phyloP scores from a whole-genome alignment of 176 grass and related monocot species.

The Saccharum spontaneum region DNA sequence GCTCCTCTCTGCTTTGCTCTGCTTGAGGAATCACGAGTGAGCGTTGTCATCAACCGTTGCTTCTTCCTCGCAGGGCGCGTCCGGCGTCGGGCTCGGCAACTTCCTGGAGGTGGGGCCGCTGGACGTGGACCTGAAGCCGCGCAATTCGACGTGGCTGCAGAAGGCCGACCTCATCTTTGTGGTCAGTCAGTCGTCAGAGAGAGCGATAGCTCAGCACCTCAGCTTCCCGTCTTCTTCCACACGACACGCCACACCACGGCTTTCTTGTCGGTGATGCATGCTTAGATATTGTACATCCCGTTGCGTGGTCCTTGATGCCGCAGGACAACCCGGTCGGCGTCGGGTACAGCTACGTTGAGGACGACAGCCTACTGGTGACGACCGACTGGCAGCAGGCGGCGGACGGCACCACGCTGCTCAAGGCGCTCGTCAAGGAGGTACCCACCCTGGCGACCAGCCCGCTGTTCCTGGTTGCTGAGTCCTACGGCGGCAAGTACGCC shows the following conservation, averaged over 20 bases:
- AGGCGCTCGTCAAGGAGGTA: constrained; percentile 45
- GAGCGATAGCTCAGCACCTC: not conserved
- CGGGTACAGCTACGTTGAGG: constrained; percentile 84
- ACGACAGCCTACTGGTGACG: constrained; percentile 54
- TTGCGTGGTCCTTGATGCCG: too few relatives aligned
- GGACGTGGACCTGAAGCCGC: constrained; percentile 52
- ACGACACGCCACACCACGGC: too few relatives aligned
- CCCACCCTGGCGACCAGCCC: constrained; percentile 50
- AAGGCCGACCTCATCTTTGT: constrained; percentile 86
- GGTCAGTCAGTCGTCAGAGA: constrained; percentile 30
- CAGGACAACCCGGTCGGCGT: constrained; percentile 93
- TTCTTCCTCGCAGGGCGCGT: constrained; percentile 36
- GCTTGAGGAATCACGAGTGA: not conserved
- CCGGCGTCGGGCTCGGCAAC: constrained; percentile 65
- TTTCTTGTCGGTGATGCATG: not conserved
- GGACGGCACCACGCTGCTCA: constrained; percentile 56
- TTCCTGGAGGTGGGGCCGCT: constrained; percentile 80
- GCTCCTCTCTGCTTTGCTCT: not conserved
- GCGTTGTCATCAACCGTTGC: not conserved
- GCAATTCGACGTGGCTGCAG: constrained; percentile 77
- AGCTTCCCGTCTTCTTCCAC: not conserved
- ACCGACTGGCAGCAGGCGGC: constrained; percentile 59
- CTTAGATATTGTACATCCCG: too few relatives aligned
- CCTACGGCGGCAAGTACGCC: constrained; percentile 83
- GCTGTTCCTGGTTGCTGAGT: constrained; percentile 75